phyloP scores from a whole-genome alignment of 257 asterid species.

The Mentha longifolia region DNA sequence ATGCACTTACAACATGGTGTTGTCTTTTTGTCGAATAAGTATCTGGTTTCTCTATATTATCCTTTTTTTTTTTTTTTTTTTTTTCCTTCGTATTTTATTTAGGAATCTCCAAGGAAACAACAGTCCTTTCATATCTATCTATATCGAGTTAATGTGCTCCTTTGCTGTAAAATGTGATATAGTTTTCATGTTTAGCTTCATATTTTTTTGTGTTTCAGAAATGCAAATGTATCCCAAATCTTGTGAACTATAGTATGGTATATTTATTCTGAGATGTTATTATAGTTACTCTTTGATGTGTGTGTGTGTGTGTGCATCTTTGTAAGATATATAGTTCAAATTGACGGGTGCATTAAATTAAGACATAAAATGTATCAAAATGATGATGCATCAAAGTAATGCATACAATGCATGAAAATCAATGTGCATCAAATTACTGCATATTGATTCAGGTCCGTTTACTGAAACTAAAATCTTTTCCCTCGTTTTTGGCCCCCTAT shows the following conservation, averaged over 20 bases:
- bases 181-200: background rate
- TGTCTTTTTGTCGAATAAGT: slow-evolving; percentile 2
- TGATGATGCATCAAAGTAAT: too few species aligned
- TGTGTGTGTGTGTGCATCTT: background rate
- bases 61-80: too few species aligned
- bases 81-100: background rate
- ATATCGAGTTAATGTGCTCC: background rate
- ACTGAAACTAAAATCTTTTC: slow-evolving; percentile 33
- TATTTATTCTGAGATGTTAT: background rate
- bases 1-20: too few species aligned
- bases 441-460: slow-evolving; percentile 2
- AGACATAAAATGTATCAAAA: too few species aligned
- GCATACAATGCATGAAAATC: too few species aligned
- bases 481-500: slow-evolving; percentile 30
- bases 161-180: background rate
- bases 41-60: slow-evolving; percentile 12
- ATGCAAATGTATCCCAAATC: slow-evolving; percentile 1
- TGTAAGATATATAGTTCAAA: too few species aligned
- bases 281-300: background rate
- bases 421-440: too few species aligned
- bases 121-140: background rate
- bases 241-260: background rate
- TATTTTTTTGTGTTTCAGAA: background rate
- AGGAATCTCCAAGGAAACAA: slow-evolving; percentile 8
- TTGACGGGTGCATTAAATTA: too few species aligned